Evolutionary conservation across 305 asterid species (phyloP).

Genomic region (Fraxinus sp.): DNA sequence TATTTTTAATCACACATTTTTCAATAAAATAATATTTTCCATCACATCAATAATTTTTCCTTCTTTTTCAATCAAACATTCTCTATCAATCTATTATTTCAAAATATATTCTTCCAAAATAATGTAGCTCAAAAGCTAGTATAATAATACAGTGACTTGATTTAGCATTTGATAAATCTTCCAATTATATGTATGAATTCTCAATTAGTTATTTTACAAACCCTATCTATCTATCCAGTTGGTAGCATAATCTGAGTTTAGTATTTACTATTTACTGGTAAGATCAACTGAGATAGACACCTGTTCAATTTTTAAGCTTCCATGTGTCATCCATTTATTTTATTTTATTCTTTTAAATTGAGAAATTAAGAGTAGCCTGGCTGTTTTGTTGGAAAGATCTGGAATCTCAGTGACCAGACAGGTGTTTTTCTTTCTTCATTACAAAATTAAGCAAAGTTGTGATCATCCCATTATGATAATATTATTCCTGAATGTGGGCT

Average conservation of each 20-base stretch:
- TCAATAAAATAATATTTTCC: too few species aligned
- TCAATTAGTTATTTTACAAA: background rate
- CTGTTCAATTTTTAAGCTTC: background rate
- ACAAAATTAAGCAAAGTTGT: slow-evolving; percentile 5
- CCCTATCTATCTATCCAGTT: background rate
- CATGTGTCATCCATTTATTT: background rate
- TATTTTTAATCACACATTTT: too few species aligned
- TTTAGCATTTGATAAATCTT: background rate
- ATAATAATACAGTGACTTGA: too few species aligned
- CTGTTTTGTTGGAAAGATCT: slow-evolving; percentile 19
- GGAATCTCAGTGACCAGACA: slow-evolving; percentile 27
- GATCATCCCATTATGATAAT: slow-evolving; percentile 1
- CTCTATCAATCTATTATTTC: too few species aligned
- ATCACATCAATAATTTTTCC: too few species aligned
- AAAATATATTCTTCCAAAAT: too few species aligned
- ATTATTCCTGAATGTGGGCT: background rate
- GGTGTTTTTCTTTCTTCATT: slow-evolving; percentile 17
- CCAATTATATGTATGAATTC: background rate
- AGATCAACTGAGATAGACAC: slow-evolving; percentile 8
- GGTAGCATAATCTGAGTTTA: background rate
- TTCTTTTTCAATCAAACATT: too few species aligned
- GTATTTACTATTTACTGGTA: background rate
- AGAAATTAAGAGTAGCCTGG: background rate
- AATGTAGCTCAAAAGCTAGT: too few species aligned
- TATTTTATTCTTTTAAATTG: background rate